phyloP scores from a whole-genome alignment of 1,284 basidiomycete species.

The Ceratobasidium sp. region DNA sequence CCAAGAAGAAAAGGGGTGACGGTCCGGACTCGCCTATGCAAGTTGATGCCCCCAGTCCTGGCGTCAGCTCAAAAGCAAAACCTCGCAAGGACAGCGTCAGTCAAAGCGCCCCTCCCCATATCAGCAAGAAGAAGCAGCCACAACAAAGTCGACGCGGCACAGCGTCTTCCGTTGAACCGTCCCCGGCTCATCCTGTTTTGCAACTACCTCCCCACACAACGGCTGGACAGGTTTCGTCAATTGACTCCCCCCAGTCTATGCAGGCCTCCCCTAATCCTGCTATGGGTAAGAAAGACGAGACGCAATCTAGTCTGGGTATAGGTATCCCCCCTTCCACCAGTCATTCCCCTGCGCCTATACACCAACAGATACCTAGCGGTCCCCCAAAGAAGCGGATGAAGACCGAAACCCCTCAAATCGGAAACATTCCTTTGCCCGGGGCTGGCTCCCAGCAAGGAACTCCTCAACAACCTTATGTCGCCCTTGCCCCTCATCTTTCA shows the following conservation, averaged over 20 bases:
- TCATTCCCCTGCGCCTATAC: slow-evolving; percentile 8
- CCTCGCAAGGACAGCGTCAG: slow-evolving; percentile 24
- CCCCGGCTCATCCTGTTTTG: slow-evolving; percentile 5
- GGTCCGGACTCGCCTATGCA: slow-evolving; percentile 24
- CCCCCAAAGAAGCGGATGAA: slow-evolving; percentile 33
- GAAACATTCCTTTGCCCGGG: slow-evolving; percentile 14
- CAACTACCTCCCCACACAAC: slow-evolving; percentile 8
- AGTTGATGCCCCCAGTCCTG: slow-evolving; percentile 19
- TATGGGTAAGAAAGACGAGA: slow-evolving; percentile 8
- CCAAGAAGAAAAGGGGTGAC: slow-evolving; percentile 20
- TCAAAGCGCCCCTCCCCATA: slow-evolving; percentile 2
- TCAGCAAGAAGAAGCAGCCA: slow-evolving; percentile 28
- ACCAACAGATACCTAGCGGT: slow-evolving; percentile 13
- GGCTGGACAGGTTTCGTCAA: not conserved
- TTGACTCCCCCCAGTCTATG: slow-evolving; percentile 25
- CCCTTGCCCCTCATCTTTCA: slow-evolving; percentile 4
- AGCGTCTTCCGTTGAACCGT: slow-evolving; percentile 29
- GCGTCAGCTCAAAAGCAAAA: slow-evolving; percentile 9
- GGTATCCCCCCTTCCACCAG: slow-evolving; percentile 5
- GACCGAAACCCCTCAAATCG: slow-evolving; percentile 17
- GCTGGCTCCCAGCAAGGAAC: slow-evolving; percentile 31
- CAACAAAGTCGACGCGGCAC: slow-evolving; percentile 15
- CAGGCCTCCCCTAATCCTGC: slow-evolving; percentile 21
- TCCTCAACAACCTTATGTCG: slow-evolving; percentile 9
- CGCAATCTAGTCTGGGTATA: slow-evolving; percentile 7